These are phyloP conservation scores for Suhomyces terraborum DNA, from an alignment of 1,139 yeast species.

Conservation along the genomic window DNA sequence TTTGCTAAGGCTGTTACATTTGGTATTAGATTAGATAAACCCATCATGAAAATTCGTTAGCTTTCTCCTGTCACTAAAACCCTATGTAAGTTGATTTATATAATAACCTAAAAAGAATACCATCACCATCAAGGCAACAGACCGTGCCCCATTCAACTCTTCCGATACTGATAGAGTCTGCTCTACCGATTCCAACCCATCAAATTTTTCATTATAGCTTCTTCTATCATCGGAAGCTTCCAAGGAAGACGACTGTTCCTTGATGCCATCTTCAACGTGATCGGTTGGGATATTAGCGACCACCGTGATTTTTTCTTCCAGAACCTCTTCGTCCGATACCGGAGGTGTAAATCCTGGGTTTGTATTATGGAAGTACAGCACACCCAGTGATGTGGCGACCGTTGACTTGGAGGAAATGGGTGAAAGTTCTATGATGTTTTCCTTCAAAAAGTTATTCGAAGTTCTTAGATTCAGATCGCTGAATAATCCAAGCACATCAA, in stretches of 20 bases:
- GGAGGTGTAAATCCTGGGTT: slow-evolving; percentile 24
- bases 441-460: slow-evolving; percentile 7
- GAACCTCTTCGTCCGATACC: slow-evolving; percentile 19
- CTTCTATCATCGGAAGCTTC: neutral
- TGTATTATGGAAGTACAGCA: slow-evolving; percentile 2
- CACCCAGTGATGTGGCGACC: neutral
- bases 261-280: neutral
- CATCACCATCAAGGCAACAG: slow-evolving; percentile 13
- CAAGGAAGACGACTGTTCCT: neutral
- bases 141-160: slow-evolving; percentile 14
- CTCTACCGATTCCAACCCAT: slow-evolving; percentile 8
- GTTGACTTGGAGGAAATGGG: slow-evolving; percentile 5
- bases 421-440: slow-evolving; percentile 8
- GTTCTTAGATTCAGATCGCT: slow-evolving; percentile 12
- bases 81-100: slow-evolving; percentile 12
- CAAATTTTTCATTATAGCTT: neutral
- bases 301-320: slow-evolving; percentile 1
- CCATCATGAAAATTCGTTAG: slow-evolving; percentile 1
- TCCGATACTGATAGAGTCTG: slow-evolving; percentile 12
- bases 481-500: slow-evolving; percentile 19
- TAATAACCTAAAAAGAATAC: slow-evolving; percentile 14
- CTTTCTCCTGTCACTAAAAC: neutral
- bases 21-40: neutral
- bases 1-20: too few relatives aligned
- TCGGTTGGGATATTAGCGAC: neutral